Percentiles rank a stretch among this genome's conserved stretches.
Conservation (phyloP, 208 protist genomes). For the Trypanosoma boissoni region DNA sequence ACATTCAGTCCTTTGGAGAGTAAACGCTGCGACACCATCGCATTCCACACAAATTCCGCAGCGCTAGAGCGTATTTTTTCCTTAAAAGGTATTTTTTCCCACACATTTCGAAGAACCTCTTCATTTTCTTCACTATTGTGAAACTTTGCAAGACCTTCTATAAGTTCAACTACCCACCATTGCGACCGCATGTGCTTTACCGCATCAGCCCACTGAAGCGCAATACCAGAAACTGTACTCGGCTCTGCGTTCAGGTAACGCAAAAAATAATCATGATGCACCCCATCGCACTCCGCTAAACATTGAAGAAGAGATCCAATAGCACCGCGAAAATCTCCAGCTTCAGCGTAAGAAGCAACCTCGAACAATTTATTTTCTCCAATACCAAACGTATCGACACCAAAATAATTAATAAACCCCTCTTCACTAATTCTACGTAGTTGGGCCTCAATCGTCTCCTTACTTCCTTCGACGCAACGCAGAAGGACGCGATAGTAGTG, state of each 20-base stretch:
- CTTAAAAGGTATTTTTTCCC: slow-evolving; percentile 23
- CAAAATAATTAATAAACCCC: slow-evolving; percentile 89
- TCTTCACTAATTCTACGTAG: slow-evolving; percentile 26
- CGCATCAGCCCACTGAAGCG: slow-evolving; percentile 46
- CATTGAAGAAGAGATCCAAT: slow-evolving; percentile 54
- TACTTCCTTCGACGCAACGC: slow-evolving; percentile 52
- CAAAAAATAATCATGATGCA: slow-evolving; percentile 59
- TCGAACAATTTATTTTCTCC: slow-evolving; percentile 61
- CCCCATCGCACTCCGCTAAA: slow-evolving; percentile 56
- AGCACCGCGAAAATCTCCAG: slow-evolving; percentile 33
- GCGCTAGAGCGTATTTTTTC: slow-evolving; percentile 30
- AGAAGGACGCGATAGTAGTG: slow-evolving; percentile 65
- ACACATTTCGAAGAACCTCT: slow-evolving; percentile 31
- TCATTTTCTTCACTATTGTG: slow-evolving; percentile 11
- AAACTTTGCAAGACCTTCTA: slow-evolving; percentile 33
- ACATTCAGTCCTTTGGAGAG: slow-evolving; percentile 35
- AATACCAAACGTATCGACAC: slow-evolving; percentile 59
- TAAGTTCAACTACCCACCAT: slow-evolving; percentile 20
- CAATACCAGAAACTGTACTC: slow-evolving; percentile 36
- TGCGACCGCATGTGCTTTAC: slow-evolving; percentile 30
- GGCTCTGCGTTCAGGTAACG: slow-evolving; percentile 63
- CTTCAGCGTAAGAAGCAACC: slow-evolving; percentile 37
- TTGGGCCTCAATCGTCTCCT: slow-evolving; percentile 22
- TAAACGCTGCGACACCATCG: slow-evolving; percentile 74
- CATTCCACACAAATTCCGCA: slow-evolving; percentile 83